Conservation (phyloP, 129 eudicot genomes). For the Ambrosia trifida region DNA sequence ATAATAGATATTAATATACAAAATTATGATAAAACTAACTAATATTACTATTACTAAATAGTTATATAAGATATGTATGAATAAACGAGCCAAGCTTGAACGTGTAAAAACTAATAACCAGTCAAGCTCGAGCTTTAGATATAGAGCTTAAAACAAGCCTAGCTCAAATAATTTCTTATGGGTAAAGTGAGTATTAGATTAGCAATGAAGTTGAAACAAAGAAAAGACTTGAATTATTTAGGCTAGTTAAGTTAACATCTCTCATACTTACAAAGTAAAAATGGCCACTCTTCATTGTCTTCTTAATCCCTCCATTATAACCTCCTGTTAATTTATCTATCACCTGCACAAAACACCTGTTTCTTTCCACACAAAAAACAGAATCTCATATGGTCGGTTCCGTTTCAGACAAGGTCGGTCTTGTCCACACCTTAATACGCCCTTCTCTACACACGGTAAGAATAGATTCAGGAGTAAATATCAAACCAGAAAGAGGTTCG, state of each 20-base stretch:
- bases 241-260: conserved; percentile 7
- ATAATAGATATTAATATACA: too few relatives aligned
- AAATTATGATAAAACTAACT: too few relatives aligned
- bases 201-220: neutral
- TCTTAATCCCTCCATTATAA: conserved; percentile 4
- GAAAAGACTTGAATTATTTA: conserved; percentile 15
- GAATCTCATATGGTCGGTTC: too few relatives aligned
- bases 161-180: too few relatives aligned
- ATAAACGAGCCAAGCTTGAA: too few relatives aligned
- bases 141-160: too few relatives aligned
- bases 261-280: conserved; percentile 13
- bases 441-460: conserved; percentile 86
- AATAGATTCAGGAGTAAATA: conserved; percentile 69
- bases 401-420: conserved; percentile 43
- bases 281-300: conserved; percentile 10
- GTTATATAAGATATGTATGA: too few relatives aligned
- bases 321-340: conserved; percentile 19
- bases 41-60: too few relatives aligned
- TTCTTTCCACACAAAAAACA: conserved; percentile 3
- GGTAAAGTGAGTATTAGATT: too few relatives aligned
- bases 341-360: conserved; percentile 19
- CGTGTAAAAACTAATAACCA: too few relatives aligned
- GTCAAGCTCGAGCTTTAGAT: too few relatives aligned
- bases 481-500: conserved; percentile 80
- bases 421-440: conserved; percentile 77